A percentile compares a stretch with the other conserved stretches of the same genome.
Evolutionary conservation across 352 stramenopile genomes (phyloP).

Genomic region (Pythium apleroticum): DNA sequence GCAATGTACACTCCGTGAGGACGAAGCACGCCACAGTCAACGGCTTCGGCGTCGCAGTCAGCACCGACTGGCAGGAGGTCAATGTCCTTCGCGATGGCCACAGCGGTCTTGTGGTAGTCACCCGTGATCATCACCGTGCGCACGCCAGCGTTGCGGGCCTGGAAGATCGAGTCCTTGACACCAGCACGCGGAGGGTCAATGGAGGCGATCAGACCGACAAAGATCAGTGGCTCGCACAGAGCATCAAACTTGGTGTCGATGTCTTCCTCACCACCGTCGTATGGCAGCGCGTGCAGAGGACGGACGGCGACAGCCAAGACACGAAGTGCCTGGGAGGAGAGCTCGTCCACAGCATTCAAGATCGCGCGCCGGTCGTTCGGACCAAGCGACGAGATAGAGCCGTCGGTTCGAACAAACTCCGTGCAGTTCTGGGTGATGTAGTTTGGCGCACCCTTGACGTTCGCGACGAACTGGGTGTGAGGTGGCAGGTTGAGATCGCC

Average conservation of each 20-base stretch:
- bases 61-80: constrained; percentile 71
- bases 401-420: constrained; percentile 45
- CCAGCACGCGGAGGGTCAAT: constrained; percentile 71
- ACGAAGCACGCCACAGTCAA: constrained; percentile 68
- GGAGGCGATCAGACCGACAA: constrained; percentile 92
- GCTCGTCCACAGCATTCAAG: constrained; percentile 50
- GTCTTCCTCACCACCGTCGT: constrained; percentile 48
- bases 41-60: constrained; percentile 49
- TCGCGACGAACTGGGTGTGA: constrained; percentile 46
- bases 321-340: constrained; percentile 72
- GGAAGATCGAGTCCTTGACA: constrained; percentile 61
- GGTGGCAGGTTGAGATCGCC: constrained; percentile 42
- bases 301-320: constrained; percentile 91
- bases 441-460: constrained; percentile 71
- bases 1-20: constrained; percentile 45
- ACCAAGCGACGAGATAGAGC: constrained; percentile 40
- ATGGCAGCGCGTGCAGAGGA: constrained; percentile 44
- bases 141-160: constrained; percentile 50
- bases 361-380: constrained; percentile 36
- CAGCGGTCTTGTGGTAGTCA: constrained; percentile 94
- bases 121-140: constrained; percentile 92
- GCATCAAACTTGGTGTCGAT: constrained; percentile 57
- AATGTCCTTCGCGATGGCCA: constrained; percentile 91
- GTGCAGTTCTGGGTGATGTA: constrained; percentile 64
- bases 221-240: constrained; percentile 78